These are phyloP conservation scores for Vaccinium corymbosum DNA, from an alignment of 148 eudicot species.

Conservation along the genomic window DNA sequence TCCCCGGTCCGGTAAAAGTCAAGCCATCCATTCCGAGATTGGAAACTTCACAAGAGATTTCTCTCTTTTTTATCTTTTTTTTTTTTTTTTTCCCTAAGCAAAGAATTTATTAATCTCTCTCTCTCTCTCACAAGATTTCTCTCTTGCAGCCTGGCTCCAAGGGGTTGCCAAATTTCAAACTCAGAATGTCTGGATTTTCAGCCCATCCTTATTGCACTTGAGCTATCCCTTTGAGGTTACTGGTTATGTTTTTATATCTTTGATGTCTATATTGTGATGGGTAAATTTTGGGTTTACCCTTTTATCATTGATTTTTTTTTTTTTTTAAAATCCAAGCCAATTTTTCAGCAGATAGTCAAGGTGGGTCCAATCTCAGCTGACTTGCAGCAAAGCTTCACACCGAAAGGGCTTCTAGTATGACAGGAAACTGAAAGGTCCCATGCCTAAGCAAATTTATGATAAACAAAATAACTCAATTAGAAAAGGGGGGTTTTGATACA, in stretches of 20 bases:
- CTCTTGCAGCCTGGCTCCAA: too few relatives aligned
- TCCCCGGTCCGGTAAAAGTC: too few relatives aligned
- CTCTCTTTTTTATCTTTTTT: too few relatives aligned
- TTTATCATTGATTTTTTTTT: neutral
- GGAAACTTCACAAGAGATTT: too few relatives aligned
- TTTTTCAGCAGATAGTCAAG: slow-evolving; percentile 12
- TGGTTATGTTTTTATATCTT: neutral
- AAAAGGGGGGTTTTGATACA: slow-evolving; percentile 2
- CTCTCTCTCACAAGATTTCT: too few relatives aligned
- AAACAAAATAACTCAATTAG: neutral
- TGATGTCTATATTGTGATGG: neutral
- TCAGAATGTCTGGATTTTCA: too few relatives aligned
- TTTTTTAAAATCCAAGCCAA: neutral
- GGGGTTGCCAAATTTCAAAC: too few relatives aligned
- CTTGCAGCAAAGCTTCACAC: slow-evolving; percentile 27
- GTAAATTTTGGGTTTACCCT: neutral
- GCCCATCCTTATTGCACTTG: too few relatives aligned
- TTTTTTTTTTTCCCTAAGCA: too few relatives aligned
- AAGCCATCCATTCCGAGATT: too few relatives aligned
- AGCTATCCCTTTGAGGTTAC: too few relatives aligned
- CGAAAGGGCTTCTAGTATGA: slow-evolving; percentile 28
- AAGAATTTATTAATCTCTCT: too few relatives aligned
- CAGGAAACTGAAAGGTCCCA: slow-evolving; percentile 16
- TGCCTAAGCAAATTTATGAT: slow-evolving; percentile 5
- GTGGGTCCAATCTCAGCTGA: slow-evolving; percentile 25